Base-by-base conservation (phyloP, 2,329 filamentous ascomycete species). In the Stachybotrys echinatus region DNA sequence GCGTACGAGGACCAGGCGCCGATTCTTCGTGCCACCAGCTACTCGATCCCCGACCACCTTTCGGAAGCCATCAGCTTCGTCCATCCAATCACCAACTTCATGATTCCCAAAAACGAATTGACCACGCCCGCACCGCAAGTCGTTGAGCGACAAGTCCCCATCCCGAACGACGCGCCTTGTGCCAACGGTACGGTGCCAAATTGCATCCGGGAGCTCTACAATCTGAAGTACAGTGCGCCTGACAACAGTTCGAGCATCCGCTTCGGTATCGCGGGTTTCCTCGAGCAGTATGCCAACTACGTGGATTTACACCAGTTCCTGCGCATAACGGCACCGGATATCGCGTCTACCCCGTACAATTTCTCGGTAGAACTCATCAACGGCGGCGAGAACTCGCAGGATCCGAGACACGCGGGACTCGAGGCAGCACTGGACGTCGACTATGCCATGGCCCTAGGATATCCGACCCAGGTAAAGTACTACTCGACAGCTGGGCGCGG, bases 401-500 rank as follows among this genome's bases (percentile, higher is more conserved):
- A 63, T 10, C 58, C 61, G 8, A 51, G 57, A 8, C 51, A 59
- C 6, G 69, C 74, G 3, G 71, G 75, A 12, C 49, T 63, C 8
- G 76, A 79, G 56, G 76, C 75, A 2, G 69, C 68, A 4, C 63
- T 79, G 5, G 76, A 79, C 55, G 60, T 79, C 1, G 64, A 80
- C 53, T 78, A 77, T 54, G 73, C 67, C 39, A 65, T 78, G 60
- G 65, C 70, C 0, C 57, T 79, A 2, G 71, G 65, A 0, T 71
- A 73, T 54, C 76, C 76, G 2, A 56, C 74, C 10, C 61, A 72
- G 6, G 61, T 78, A 4, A 66, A 61, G 2, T 79, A 73, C 56
- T 76, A 74, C 53, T 64, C 69, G 3, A 71, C 72, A 0, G 74
- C 69, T 5, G 76, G 76, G 1, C 67, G 72, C 2, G 74, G 71